phyloP scores from a whole-genome alignment of 208 protist species.

The Herpetomonas samuelpessoai region DNA sequence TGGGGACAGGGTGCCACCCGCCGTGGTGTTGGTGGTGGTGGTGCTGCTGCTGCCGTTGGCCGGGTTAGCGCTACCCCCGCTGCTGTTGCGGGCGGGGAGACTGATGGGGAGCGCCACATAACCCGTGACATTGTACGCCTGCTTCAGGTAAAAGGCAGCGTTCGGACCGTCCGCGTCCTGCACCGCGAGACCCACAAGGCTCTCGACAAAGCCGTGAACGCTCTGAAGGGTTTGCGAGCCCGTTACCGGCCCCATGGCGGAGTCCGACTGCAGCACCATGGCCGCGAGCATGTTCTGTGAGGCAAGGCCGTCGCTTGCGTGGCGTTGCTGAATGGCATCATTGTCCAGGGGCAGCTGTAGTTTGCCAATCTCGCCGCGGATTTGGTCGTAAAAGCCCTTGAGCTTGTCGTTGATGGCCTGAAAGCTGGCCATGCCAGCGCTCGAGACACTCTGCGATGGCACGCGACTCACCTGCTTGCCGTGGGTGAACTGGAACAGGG shows the following conservation, averaged over 20 bases:
- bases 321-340: slow-evolving; percentile 68
- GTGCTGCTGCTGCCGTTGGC: slow-evolving; percentile 1
- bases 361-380: slow-evolving; percentile 49
- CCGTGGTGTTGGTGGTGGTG: background rate
- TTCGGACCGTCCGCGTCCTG: slow-evolving; percentile 77
- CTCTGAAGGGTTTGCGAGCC: slow-evolving; percentile 55
- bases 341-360: slow-evolving; percentile 74
- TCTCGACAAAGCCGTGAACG: slow-evolving; percentile 75
- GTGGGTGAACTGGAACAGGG: slow-evolving; percentile 71
- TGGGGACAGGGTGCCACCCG: slow-evolving; percentile 8
- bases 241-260: slow-evolving; percentile 43
- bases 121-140: slow-evolving; percentile 66
- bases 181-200: slow-evolving; percentile 58
- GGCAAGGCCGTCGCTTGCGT: slow-evolving; percentile 77
- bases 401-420: slow-evolving; percentile 54
- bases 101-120: slow-evolving; percentile 73
- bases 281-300: slow-evolving; percentile 84
- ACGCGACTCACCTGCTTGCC: slow-evolving; percentile 31
- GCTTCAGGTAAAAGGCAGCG: slow-evolving; percentile 76
- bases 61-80: slow-evolving; percentile 5
- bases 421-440: slow-evolving; percentile 32
- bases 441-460: slow-evolving; percentile 33
- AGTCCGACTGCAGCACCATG: slow-evolving; percentile 67
- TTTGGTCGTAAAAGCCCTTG: slow-evolving; percentile 63
- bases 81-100: slow-evolving; percentile 8